A percentile compares a stretch with the other conserved stretches of the same genome.
Evolutionary conservation across 352 stramenopile genomes (phyloP).

Genomic region (Globisporangium spinosum): DNA sequence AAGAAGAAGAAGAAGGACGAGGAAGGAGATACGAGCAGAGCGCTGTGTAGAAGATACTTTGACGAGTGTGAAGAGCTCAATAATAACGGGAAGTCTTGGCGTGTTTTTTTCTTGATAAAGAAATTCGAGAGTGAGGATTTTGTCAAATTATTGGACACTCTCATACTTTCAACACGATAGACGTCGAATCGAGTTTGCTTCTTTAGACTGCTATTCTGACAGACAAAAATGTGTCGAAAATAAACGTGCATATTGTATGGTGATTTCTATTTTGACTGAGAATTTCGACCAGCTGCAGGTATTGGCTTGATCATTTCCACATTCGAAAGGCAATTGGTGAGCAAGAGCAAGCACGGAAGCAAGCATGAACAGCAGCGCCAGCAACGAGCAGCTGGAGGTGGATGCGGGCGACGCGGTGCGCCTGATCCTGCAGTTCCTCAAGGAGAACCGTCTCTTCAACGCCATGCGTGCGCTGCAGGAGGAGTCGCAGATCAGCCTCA

Average conservation of each 20-base stretch:
- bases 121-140: neutral
- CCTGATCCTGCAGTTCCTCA: slow-evolving; percentile 90
- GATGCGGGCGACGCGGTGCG: slow-evolving; percentile 79
- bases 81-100: no score
- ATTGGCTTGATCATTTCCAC: neutral
- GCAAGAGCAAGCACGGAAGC: neutral
- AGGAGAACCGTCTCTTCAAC: slow-evolving; percentile 86
- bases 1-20: neutral
- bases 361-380: slow-evolving; percentile 12
- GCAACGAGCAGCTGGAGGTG: slow-evolving; percentile 44
- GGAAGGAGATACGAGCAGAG: neutral
- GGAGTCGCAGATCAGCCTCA: slow-evolving; percentile 84
- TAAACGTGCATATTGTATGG: neutral
- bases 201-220: neutral
- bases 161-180: neutral
- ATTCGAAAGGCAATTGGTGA: neutral
- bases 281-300: neutral
- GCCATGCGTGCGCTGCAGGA: slow-evolving; percentile 84
- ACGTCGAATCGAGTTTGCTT: neutral
- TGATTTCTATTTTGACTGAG: neutral
- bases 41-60: neutral
- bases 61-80: no score
- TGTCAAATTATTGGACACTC: neutral
- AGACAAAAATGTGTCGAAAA: neutral
- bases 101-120: neutral